Evolutionary conservation across 1,284 basidiomycete species (phyloP), one percentile per base, ranked within the genome.

Genomic region (Moesziomyces aphidis): DNA sequence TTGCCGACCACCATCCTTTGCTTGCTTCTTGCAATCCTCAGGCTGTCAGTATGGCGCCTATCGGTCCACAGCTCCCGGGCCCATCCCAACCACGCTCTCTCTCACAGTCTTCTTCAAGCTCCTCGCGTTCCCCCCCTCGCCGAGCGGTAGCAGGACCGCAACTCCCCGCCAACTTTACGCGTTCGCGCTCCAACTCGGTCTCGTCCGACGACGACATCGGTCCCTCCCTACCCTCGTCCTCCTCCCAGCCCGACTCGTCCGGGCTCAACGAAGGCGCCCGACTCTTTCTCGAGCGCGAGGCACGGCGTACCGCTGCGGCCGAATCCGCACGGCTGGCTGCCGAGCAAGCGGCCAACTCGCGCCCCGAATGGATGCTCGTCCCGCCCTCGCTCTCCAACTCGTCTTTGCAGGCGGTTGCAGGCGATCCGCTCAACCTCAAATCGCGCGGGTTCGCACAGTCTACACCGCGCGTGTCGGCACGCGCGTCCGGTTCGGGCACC

Each of bases 391-490:
- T 67, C 6, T 57, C 60, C 15, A 65, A 71, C 48, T 66, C 76
- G 2, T 72, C 73, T 39, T 55, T 73, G 28, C 61, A 61, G 11
- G 50, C 64, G 2, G 56, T 72, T 3, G 63, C 64, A 1, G 68
- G 62, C 0, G 73, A 74, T 46, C 78, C 78, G 28, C 50, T 77
- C 5, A 67, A 67, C 17, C 57, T 78, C n/a, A 73, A 70, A 23
- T 73, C 78, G 42, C 59, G 80, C 23, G 78, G 78, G 5, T 82
- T 82, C 49, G 70, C 72, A n/a, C 78, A 82, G 49, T 59, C 61
- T 5, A 60, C 68, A 3, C 63, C 66, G 5, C 62, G 76, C 15
- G 79, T 64, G 15, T 78, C 52, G 39, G 73, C 61, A 5, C 61
- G 61, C 4, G 66, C 66, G 0, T 60, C 36, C 5, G 46, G 50